phyloP scores from a whole-genome alignment of 1,284 basidiomycete species.

The Pisolithus thermaeus region DNA sequence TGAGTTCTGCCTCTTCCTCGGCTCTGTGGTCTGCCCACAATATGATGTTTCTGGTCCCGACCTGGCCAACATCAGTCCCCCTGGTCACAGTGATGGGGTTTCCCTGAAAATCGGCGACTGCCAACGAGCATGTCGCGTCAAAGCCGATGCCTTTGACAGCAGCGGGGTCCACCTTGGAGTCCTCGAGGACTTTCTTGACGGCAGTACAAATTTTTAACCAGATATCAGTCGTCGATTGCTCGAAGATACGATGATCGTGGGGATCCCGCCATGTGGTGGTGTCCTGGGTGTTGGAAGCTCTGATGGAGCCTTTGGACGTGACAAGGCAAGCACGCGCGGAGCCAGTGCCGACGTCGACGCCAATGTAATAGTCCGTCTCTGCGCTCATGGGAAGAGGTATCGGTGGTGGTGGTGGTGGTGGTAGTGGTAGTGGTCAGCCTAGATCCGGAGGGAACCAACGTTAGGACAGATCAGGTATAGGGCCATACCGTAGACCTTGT shows the following conservation, averaged over 20 bases:
- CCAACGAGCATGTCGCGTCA: slow-evolving; percentile 95
- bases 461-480: neutral
- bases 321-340: slow-evolving; percentile 89
- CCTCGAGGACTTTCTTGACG: slow-evolving; percentile 63
- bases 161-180: slow-evolving; percentile 55
- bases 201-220: slow-evolving; percentile 77
- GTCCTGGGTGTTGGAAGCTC: slow-evolving; percentile 73
- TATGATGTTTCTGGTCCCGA: slow-evolving; percentile 78
- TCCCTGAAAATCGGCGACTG: slow-evolving; percentile 76
- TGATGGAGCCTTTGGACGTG: slow-evolving; percentile 66
- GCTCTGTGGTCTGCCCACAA: slow-evolving; percentile 96
- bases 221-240: slow-evolving; percentile 86
- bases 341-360: slow-evolving; percentile 84
- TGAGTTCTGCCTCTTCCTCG: slow-evolving; percentile 83
- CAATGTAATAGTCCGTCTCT: slow-evolving; percentile 50
- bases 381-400: slow-evolving; percentile 15
- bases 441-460: neutral
- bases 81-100: slow-evolving; percentile 78
- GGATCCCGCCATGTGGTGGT: slow-evolving; percentile 85
- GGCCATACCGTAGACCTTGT: no score
- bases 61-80: slow-evolving; percentile 55
- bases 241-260: slow-evolving; percentile 88
- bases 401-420: neutral
- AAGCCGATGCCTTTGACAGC: slow-evolving; percentile 89
- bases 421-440: slow-evolving; percentile 1